Evolutionary conservation across 2,329 filamentous ascomycete genomes (phyloP).

Genomic region (Daldinia sp.): DNA sequence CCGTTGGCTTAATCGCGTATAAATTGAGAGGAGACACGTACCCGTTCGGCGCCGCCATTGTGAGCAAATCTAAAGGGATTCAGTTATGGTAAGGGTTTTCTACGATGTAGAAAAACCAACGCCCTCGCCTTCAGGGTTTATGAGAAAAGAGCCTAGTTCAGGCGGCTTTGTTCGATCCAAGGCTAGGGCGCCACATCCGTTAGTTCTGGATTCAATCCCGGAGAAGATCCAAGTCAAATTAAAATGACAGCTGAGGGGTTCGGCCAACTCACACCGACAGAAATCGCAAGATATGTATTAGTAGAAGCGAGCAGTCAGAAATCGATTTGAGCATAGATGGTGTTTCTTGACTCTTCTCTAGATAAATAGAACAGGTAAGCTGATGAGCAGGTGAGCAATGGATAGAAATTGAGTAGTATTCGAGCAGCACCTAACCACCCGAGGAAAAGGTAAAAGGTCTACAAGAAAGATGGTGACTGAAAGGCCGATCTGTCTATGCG

Average conservation of each 20-base stretch:
- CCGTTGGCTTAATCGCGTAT: constrained; percentile 7
- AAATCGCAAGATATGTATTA: constrained; percentile 11
- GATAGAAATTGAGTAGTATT: background rate
- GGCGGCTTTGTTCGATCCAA: constrained; percentile 43
- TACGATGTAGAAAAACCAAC: constrained; percentile 27
- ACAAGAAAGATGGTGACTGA: background rate
- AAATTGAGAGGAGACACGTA: constrained; percentile 40
- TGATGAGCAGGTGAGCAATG: background rate
- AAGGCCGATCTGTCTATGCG: constrained; percentile 16
- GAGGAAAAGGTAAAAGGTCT: background rate
- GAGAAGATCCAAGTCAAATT: constrained; percentile 20
- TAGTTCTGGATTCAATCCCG: constrained; percentile 36
- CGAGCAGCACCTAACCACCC: background rate
- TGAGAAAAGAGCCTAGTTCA: constrained; percentile 28
- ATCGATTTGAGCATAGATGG: constrained; percentile 27
- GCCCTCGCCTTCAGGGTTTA: constrained; percentile 24
- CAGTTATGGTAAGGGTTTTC: constrained; percentile 18
- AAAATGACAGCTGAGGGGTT: constrained; percentile 26
- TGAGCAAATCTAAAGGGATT: constrained; percentile 30
- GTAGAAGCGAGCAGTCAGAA: constrained; percentile 6
- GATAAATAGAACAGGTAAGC: background rate
- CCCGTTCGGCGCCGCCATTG: constrained; percentile 49
- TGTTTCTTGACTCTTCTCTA: background rate
- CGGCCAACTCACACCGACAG: constrained; percentile 31
- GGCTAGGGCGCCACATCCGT: constrained; percentile 39